phyloP scores from a whole-genome alignment of 2,329 filamentous ascomycete genomes.

The Chaetomium sp. region DNA sequence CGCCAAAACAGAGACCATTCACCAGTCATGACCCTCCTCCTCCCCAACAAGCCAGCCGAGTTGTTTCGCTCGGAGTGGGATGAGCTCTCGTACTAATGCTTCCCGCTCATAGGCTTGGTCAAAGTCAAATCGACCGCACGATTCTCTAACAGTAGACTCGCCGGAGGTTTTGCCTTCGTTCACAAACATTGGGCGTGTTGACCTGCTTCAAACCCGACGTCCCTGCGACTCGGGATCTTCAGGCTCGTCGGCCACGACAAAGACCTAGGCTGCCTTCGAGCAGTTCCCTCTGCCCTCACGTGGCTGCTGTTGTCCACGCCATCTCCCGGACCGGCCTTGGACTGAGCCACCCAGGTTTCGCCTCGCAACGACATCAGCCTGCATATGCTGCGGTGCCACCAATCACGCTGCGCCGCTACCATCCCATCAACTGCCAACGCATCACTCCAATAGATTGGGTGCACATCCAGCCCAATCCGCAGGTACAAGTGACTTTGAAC shows the following conservation, averaged over 20 bases:
- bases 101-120: conserved; percentile 26
- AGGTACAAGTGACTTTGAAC: conserved; percentile 38
- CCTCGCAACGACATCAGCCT: conserved; percentile 46
- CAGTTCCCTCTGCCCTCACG: conserved; percentile 31
- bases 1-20: conserved; percentile 33
- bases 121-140: conserved; percentile 19
- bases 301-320: conserved; percentile 35
- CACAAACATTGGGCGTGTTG: conserved; percentile 27
- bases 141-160: neutral
- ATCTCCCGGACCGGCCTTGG: conserved; percentile 29
- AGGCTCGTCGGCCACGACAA: conserved; percentile 25
- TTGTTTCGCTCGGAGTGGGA: conserved; percentile 34
- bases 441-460: conserved; percentile 54
- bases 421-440: conserved; percentile 53
- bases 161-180: neutral
- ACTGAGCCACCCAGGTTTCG: conserved; percentile 32
- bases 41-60: conserved; percentile 29
- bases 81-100: conserved; percentile 39
- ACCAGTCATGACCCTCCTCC: conserved; percentile 25
- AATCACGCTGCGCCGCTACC: conserved; percentile 46
- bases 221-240: conserved; percentile 11
- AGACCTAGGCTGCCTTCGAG: neutral
- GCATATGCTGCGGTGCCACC: conserved; percentile 53
- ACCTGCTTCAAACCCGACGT: neutral
- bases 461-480: conserved; percentile 40